Evolutionary conservation across 2,329 filamentous ascomycete species (phyloP).

Genomic region (Herpotrichia juniperi): DNA sequence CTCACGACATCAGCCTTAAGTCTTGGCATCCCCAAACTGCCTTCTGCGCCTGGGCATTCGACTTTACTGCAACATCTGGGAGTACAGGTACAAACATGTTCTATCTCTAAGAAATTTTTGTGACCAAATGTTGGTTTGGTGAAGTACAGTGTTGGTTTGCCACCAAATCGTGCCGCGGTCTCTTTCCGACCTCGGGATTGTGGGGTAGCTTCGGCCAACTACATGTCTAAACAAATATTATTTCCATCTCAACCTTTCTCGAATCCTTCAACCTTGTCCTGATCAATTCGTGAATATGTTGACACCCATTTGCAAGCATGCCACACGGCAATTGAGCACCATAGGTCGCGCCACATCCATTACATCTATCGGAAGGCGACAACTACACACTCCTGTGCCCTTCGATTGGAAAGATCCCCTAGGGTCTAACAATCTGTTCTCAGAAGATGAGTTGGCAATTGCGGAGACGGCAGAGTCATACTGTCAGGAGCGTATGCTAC

Average conservation of each 20-base stretch:
- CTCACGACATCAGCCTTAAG: conserved; percentile 31
- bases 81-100: background rate
- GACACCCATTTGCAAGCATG: conserved; percentile 48
- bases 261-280: conserved; percentile 2
- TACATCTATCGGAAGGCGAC: conserved; percentile 43
- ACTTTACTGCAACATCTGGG: background rate
- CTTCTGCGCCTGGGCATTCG: background rate
- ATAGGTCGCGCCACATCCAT: conserved; percentile 30
- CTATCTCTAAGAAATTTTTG: no score
- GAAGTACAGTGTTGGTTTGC: background rate
- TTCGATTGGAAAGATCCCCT: conserved; percentile 97
- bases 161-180: conserved; percentile 19
- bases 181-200: conserved; percentile 12
- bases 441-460: conserved; percentile 89
- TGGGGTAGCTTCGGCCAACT: conserved; percentile 13
- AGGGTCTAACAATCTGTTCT: conserved; percentile 73
- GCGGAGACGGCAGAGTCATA: conserved; percentile 90
- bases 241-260: background rate
- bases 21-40: conserved; percentile 24
- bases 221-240: background rate
- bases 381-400: conserved; percentile 49
- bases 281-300: conserved; percentile 39
- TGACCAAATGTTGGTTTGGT: background rate
- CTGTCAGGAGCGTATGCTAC: conserved; percentile 87
- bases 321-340: conserved; percentile 46